Conservation (phyloP, 129 eudicot species). For the Arctium minus region DNA sequence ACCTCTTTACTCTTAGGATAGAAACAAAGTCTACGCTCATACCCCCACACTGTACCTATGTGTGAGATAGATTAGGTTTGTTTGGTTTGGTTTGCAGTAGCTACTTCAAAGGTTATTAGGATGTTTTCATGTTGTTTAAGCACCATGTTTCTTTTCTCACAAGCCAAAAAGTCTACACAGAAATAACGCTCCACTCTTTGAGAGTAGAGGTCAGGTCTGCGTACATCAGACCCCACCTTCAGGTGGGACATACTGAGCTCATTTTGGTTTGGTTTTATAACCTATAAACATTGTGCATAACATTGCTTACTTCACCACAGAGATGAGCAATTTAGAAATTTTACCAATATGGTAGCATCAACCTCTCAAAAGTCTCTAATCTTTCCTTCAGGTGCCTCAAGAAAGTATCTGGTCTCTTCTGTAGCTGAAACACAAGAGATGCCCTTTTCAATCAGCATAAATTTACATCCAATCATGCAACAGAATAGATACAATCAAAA, state of each 20-base stretch:
- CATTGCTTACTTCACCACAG: no score
- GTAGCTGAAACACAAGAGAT: neutral
- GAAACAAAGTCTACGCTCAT: neutral
- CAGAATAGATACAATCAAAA: neutral
- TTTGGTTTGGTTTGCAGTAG: neutral
- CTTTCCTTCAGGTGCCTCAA: neutral
- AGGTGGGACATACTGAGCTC: no score
- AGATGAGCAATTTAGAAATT: no score
- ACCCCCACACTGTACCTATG: neutral
- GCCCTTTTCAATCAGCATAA: slow-evolving; percentile 4
- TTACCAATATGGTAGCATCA: no score
- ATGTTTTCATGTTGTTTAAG: neutral
- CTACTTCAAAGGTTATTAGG: neutral
- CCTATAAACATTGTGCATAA: no score
- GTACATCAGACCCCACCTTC: no score
- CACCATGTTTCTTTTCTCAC: no score
- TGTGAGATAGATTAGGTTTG: neutral
- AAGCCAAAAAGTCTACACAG: no score
- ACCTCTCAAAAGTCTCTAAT: neutral
- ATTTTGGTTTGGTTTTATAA: no score
- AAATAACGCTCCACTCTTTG: no score
- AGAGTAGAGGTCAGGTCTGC: no score
- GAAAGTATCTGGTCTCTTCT: slow-evolving; percentile 3
- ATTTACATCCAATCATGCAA: slow-evolving; percentile 9
- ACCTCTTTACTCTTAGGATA: neutral